phyloP scores from a whole-genome alignment of 225 moss, liverwort and hornwort genomes.

The Polytrichum formosum region DNA sequence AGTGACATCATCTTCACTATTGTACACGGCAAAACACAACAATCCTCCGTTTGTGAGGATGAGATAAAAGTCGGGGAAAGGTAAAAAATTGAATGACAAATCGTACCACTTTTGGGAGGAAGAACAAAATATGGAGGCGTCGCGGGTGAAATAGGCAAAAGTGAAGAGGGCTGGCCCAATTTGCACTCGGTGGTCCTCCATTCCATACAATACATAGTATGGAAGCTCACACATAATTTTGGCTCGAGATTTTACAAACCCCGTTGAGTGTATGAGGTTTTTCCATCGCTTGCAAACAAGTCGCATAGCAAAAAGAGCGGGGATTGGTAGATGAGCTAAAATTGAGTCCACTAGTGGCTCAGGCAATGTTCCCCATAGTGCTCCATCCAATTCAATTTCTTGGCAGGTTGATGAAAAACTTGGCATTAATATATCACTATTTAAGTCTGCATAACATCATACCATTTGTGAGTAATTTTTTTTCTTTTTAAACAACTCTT shows the following conservation, averaged over 20 bases:
- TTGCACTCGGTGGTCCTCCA: conserved; percentile 48
- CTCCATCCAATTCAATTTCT: conserved; percentile 23
- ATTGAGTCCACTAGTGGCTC: conserved; percentile 48
- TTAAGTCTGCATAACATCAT: conserved; percentile 1
- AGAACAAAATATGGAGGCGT: conserved; percentile 48
- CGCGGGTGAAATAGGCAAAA: conserved; percentile 46
- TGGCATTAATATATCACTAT: background rate
- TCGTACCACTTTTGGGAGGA: conserved; percentile 39
- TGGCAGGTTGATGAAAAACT: conserved; percentile 3
- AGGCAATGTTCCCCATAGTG: conserved; percentile 28
- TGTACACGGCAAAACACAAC: conserved; percentile 37
- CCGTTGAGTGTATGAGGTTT: conserved; percentile 30
- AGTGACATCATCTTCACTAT: conserved; percentile 40
- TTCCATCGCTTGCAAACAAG: conserved; percentile 49
- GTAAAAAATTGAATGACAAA: conserved; percentile 39
- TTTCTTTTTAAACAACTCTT: too few relatives aligned
- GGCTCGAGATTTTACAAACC: conserved; percentile 26
- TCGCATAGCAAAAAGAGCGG: conserved; percentile 27
- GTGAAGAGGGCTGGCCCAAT: conserved; percentile 43
- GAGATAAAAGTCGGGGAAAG: conserved; percentile 35
- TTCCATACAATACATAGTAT: conserved; percentile 46
- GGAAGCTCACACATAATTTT: conserved; percentile 23
- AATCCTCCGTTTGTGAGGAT: conserved; percentile 43
- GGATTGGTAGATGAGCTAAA: conserved; percentile 37
- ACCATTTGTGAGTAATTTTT: background rate